Base-by-base conservation (phyloP, 1,139 yeast species). In the Wickerhamiella infanticola region DNA sequence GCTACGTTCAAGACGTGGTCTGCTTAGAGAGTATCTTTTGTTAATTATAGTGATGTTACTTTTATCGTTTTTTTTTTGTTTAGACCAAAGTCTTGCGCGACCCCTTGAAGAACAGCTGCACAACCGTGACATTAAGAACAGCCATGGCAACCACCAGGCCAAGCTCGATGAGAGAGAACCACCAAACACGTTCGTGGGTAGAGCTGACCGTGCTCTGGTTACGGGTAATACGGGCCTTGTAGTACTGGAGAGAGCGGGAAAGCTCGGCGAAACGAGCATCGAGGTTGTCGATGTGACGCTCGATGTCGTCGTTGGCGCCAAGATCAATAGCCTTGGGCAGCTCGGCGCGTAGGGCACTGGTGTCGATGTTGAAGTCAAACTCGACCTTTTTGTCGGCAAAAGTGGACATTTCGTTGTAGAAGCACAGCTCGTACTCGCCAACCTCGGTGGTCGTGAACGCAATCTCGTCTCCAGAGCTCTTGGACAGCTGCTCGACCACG, bases 371-470 rank as follows among this genome's bases (percentile, higher is more conserved):
- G 58, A 90, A 75, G 61, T 90, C 95, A 58, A 90, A 82, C 64
- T 86, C 96, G 56, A 90, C 81, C 49, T 81, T 79, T 65, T 88
- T 88, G 58, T 83, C 93, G 45, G 90, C 81, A 61, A 77, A 81
- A 3, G 94, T 80, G 5, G 94, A 79, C 85, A 81, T 80, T 50
- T 79, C 83, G 63, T 86, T 86, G 55, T 79, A 69, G 69, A 90
- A 86, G 65, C 98, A 90, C 63, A 90, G 81, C 62, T 83, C 85
- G 67, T 88, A 90, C 63, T 90, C 97, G 35, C 98, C 98, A 38
- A 66, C 63, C 40, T 61, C 55, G 41, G 75, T 77, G 25, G 90
- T 95, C 31, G 67, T 68, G 61, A 88, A 78, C 4, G 75, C 70
- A 69, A 81, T 83, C 57, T 88, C 95, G 2, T 94, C 95, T 61